phyloP scores from a whole-genome alignment of 2,329 filamentous ascomycete species.

The Gaeumannomyces sp. region DNA sequence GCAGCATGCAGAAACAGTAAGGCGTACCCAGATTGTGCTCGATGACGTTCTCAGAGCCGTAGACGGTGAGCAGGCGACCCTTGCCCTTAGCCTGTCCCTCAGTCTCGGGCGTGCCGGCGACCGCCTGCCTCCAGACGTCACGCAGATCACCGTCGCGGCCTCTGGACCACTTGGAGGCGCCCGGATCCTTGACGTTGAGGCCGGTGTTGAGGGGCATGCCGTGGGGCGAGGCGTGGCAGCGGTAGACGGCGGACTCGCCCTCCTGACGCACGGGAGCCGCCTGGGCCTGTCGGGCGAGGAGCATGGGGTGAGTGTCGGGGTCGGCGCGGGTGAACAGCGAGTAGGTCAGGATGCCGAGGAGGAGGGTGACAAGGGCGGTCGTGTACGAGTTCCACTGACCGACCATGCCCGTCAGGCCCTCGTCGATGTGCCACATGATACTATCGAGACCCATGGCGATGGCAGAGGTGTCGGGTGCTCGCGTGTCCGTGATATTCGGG shows the following conservation, averaged over 20 bases:
- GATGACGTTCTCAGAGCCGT: constrained; percentile 66
- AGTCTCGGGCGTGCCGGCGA: constrained; percentile 56
- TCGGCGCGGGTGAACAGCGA: constrained; percentile 66
- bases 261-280: constrained; percentile 73
- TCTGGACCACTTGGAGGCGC: constrained; percentile 72
- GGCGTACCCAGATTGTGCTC: constrained; percentile 61
- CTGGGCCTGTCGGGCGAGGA: constrained; percentile 78
- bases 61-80: constrained; percentile 70
- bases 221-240: constrained; percentile 78
- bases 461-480: background rate
- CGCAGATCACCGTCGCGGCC: constrained; percentile 85
- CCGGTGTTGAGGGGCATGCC: constrained; percentile 74
- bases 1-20: background rate
- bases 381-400: constrained; percentile 79
- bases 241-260: constrained; percentile 78
- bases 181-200: constrained; percentile 74
- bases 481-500: background rate
- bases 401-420: constrained; percentile 60
- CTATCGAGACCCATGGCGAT: constrained; percentile 42
- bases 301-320: constrained; percentile 85
- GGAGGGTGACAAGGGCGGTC: constrained; percentile 60
- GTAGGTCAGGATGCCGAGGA: constrained; percentile 65
- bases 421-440: constrained; percentile 63
- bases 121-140: constrained; percentile 78
- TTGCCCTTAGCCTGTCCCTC: constrained; percentile 52